Evolutionary conservation across 1,284 basidiomycete species (phyloP), one percentile per base, ranked within the genome.

Genomic region (Phellopilus nigrolimitatus): DNA sequence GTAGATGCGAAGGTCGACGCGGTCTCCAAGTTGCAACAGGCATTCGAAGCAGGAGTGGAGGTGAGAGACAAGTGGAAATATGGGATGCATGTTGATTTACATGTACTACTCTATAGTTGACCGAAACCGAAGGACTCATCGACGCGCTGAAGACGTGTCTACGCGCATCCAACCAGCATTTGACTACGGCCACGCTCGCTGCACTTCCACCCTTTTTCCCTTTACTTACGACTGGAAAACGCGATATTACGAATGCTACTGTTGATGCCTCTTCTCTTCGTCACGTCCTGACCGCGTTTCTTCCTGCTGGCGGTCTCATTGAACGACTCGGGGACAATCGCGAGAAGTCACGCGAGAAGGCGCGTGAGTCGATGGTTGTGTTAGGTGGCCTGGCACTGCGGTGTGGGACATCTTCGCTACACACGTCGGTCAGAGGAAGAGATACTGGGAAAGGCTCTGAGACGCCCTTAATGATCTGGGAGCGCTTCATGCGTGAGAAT

Each of bases 251-350:
- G 17, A 36, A 49, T 25, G 49, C 44, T 9, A 30, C 45, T 0
- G 65, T 80, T 27, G 84, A 89, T 62, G 64, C 72, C 36, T 63
- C 70, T 40, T 72, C 74, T 25, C 76, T 92, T 41, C 84, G 87
- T 42, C 76, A 82, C 54, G 75, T 79, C 30, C 69, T 91, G 49
- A 66, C 68, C 48, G 79, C 84, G 12, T 84, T 91, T 61, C 71
- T 92, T 37, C 80, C 86, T 21, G 61, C 81, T 2, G 85, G 85
- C 45, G 88, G 88, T 36, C 71, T 91, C 28, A 73, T 94, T 55
- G 91, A 94, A 60, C 81, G 87, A 49, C 76, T 95, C 12, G 90
- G 88, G 24, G 92, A 95, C 64, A 78, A 66, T 39, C 75, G 84
- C 60, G 88, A 91, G 62, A 77, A 75, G 53, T 72, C 83, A 22